Base-by-base conservation (phyloP, 169 alveolate species). In the Cryptosporidium parvum region DNA sequence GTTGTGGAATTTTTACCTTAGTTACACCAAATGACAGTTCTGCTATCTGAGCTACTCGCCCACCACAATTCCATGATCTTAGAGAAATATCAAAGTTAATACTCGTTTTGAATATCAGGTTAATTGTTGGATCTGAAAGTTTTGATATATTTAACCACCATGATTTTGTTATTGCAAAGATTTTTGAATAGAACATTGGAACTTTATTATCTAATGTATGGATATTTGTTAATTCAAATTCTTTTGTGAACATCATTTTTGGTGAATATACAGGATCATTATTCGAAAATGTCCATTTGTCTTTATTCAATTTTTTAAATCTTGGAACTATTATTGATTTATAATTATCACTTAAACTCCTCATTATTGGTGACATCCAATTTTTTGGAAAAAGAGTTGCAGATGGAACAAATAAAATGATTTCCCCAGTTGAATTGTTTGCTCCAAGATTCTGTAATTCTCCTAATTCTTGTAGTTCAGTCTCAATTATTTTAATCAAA, bases 31-130 rank as follows among this genome's bases (percentile, higher is more conserved):
- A 42, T 14, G 62, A 37, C 29, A 59, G 16, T 9, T 80, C 75
- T 29, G 8, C 29, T 61, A 44, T 61, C 58, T 31, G 80, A 16
- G 42, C 69, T 4, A 80, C 75, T 16, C 59, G 42, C 14, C 89
- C 89, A 4, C 89, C 89, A 44, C 89, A 80, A 26, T 44, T 45
- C 89, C 89, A 80, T 6, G 69, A 29, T 65, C 89, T 80, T 18
- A 80, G 29, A 9, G 80, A 39, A 62, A 80, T 58, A 44, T 80
- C 89, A n/a, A 80, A n/a, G 59, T 80, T 80, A 61, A 80, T 80
- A 29, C 42, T 42, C 4, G 37, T 23, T 23, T 65, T 45, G 42
- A 80, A 80, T 9, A 80, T 80, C 33, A 65, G 42, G 53, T 80
- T 80, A 39, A 80, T 80, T 48, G 56, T 45, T 29, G 89, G 89